A percentile compares a stretch with the other conserved stretches of the same genome.
phyloP scores from a whole-genome alignment of 257 asterid genomes.

The Avicennia marina region DNA sequence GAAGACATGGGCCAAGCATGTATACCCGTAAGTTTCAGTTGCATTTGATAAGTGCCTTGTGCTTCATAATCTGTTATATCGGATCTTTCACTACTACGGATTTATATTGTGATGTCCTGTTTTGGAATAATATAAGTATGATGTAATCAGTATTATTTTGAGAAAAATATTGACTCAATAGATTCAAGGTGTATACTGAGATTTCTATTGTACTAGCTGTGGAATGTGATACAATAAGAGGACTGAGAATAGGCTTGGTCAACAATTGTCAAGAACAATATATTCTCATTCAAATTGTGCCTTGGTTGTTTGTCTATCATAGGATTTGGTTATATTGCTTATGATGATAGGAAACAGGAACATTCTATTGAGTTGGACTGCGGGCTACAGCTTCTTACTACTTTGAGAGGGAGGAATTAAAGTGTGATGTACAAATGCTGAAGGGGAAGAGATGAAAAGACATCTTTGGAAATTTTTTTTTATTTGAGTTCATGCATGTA shows the following conservation, averaged over 20 bases:
- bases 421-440: not conserved
- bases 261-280: conserved; percentile 5
- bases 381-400: conserved; percentile 4
- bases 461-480: conserved; percentile 1
- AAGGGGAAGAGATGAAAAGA: not conserved
- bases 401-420: no score
- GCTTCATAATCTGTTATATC: conserved; percentile 1
- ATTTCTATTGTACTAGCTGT: conserved; percentile 3
- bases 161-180: not conserved
- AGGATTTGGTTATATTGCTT: not conserved
- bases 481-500: conserved; percentile 6
- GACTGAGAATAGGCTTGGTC: conserved; percentile 4
- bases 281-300: not conserved
- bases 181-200: conserved; percentile 1
- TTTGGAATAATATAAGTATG: conserved; percentile 2
- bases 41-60: conserved; percentile 6
- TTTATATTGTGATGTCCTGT: not conserved
- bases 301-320: not conserved
- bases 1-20: conserved; percentile 63
- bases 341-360: no score
- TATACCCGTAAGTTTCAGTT: conserved; percentile 49
- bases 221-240: conserved; percentile 4
- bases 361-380: conserved; percentile 1
- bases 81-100: not conserved
- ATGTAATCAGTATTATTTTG: not conserved